Evolutionary conservation across 352 stramenopile genomes (phyloP).

Genomic region (Plasmopara halstedii): DNA sequence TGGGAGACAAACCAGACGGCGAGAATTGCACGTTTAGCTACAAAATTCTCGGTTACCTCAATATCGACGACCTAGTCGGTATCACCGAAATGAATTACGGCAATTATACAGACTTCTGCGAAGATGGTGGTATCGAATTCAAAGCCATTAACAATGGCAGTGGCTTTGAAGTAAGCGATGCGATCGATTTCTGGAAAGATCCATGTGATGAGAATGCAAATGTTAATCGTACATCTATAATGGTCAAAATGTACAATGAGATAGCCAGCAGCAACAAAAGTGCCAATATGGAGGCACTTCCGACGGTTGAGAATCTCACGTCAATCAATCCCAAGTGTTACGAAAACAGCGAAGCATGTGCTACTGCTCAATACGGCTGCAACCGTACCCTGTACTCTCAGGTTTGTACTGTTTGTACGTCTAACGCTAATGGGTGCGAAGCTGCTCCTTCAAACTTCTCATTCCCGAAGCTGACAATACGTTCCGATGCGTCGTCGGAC

Average conservation of each 20-base stretch:
- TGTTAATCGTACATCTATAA: conserved; percentile 22
- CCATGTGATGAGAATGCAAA: conserved; percentile 37
- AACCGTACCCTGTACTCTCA: conserved; percentile 51
- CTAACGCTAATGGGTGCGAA: conserved; percentile 21
- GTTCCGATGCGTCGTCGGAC: conserved; percentile 11
- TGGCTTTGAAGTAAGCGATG: conserved; percentile 23
- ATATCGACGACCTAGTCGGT: conserved; percentile 51
- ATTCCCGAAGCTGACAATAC: conserved; percentile 37
- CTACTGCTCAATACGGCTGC: conserved; percentile 35
- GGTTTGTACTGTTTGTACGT: conserved; percentile 45
- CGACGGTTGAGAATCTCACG: conserved; percentile 29
- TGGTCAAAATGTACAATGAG: conserved; percentile 52
- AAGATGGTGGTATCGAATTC: conserved; percentile 48
- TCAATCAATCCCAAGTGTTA: conserved; percentile 59
- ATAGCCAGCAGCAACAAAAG: conserved; percentile 21
- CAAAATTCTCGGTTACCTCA: conserved; percentile 49
- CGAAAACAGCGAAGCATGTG: conserved; percentile 49
- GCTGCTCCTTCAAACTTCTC: conserved; percentile 28
- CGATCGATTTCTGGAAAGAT: conserved; percentile 56
- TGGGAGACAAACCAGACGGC: conserved; percentile 36
- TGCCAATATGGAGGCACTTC: conserved; percentile 41
- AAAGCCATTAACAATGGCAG: conserved; percentile 25
- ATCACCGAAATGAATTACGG: conserved; percentile 55
- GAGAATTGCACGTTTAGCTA: conserved; percentile 58
- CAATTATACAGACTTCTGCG: conserved; percentile 55